Evolutionary conservation across 331 rosid species (phyloP), one percentile per base, ranked within the genome.

Genomic region (Quercus tomentella): DNA sequence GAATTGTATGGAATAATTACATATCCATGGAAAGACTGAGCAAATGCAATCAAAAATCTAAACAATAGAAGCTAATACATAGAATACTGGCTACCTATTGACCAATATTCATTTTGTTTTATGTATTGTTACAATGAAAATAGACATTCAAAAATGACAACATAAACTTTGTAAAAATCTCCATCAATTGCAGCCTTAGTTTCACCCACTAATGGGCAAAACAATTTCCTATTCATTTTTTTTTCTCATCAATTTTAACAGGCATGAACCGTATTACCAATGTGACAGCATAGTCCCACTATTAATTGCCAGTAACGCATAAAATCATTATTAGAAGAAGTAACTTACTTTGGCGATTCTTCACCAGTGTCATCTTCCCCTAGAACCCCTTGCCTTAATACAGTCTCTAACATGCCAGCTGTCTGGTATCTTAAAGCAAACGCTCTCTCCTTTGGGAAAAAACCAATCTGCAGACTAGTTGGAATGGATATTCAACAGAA

Each of bases 321-420:
- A 9, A 72, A 43, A 82, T 62, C 65, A 73, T 75, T 12, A 26
- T 69, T 2, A 66, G 69, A 57, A 63, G 26, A 37, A 61, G 22
- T 35, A 76, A 82, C 92, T 87, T 83, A 91, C 98, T 87, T 91
- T 25, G 99, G 99, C 21, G 90, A 93, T 85, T 90, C 94, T 90
- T 96, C 98, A 62, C 97, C 98, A 1, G 87, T 93, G 86, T 96
- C 99, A 78, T 90, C 98, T 82, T 96, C 99, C 76, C 99, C 98
- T 62, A 96, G 91, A 74, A 93, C 90, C 61, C 99, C 98, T 87
- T 90, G 92, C 81, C 98, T 86, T 79, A 96, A 74, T 51, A 91
- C 97, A 9, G 89, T 84, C 41, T 96, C 99, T 78, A 96, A 82
- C 99, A 95, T 95, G 77, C 96, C 99, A 61, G 94, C 98, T 15